Conservation (phyloP, 306 rosid genomes). For the Corylus heterophylla region DNA sequence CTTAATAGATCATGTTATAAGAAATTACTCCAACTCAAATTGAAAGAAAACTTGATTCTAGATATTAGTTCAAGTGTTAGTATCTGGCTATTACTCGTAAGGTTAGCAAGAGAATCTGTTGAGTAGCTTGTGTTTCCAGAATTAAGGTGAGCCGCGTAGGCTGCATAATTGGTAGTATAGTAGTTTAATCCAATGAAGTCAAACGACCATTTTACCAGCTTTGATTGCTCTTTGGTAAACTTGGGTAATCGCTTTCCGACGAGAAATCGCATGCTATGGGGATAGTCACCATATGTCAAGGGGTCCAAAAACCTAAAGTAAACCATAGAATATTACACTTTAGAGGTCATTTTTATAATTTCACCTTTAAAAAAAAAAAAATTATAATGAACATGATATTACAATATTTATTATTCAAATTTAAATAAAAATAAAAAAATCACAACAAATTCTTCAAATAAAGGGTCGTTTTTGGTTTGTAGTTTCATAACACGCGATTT, state of each 20-base stretch:
- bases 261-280: conserved; percentile 27
- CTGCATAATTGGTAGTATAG: conserved; percentile 51
- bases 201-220: neutral
- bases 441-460: too few species aligned
- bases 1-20: too few species aligned
- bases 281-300: conserved; percentile 35
- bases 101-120: conserved; percentile 39
- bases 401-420: too few species aligned
- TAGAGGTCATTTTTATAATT: too few species aligned
- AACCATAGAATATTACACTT: neutral
- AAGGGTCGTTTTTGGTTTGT: too few species aligned
- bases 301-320: conserved; percentile 37
- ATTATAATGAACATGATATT: too few species aligned
- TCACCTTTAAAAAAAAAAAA: too few species aligned
- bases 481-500: too few species aligned
- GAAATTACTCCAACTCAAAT: too few species aligned
- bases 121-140: conserved; percentile 14
- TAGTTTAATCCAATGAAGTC: conserved; percentile 35
- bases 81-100: conserved; percentile 36
- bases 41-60: neutral
- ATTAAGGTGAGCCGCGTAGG: conserved; percentile 25
- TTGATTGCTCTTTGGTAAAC: conserved; percentile 17
- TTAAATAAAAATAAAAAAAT: too few species aligned
- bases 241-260: conserved; percentile 34
- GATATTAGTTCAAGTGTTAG: neutral